phyloP scores from a whole-genome alignment of 495 filamentous ascomycete genomes.

The Neurospora sp. region DNA sequence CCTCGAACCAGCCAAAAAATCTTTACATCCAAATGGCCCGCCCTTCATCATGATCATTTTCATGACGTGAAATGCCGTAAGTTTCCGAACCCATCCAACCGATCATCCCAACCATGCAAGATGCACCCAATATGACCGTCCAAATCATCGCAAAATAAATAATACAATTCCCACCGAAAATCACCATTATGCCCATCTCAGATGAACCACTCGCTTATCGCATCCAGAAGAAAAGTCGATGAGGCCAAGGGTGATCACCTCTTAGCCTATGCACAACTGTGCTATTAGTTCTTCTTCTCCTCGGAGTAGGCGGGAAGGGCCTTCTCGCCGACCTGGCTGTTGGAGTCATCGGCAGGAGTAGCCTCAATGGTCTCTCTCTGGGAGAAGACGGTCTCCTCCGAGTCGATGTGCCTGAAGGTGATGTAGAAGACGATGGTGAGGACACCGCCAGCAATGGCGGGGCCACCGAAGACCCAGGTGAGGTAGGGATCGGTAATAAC shows the following conservation, averaged over 20 bases:
- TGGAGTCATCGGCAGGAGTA: background rate
- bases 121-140: background rate
- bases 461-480: slow-evolving; percentile 44
- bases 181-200: background rate
- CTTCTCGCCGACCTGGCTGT: background rate
- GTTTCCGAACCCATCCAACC: background rate
- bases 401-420: slow-evolving; percentile 40
- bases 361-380: background rate
- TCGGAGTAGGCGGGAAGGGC: background rate
- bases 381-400: slow-evolving; percentile 31
- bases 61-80: background rate
- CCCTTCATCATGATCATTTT: background rate
- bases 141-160: background rate
- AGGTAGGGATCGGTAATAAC: slow-evolving; percentile 53
- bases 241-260: background rate
- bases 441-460: slow-evolving; percentile 36
- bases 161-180: background rate
- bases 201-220: background rate
- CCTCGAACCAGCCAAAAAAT: background rate
- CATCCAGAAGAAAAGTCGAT: background rate
- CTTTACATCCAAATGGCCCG: background rate
- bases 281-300: background rate
- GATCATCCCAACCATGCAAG: background rate
- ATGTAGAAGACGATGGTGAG: slow-evolving; percentile 39
- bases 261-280: background rate